Base-by-base conservation (phyloP, 306 rosid genomes). In the Cucurbita argyrosperma region DNA sequence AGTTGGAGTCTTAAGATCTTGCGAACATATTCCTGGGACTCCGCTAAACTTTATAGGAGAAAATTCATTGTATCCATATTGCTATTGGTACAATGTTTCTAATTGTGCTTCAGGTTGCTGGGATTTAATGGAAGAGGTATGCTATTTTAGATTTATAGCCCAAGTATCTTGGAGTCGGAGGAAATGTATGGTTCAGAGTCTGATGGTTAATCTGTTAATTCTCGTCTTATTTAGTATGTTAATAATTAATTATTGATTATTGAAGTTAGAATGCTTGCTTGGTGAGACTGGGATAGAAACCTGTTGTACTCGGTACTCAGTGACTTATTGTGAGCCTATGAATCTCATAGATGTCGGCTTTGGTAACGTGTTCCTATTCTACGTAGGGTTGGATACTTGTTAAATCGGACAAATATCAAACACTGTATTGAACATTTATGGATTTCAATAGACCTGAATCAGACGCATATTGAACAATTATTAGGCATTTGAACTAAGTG, bases 91-190 rank as follows among this genome's bases (percentile, higher is more conserved):
- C 70, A 35, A 40, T 78, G 73, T 60, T 78, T 78, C 49, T 49
- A 18, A 47, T 49, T 72, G 47, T 78, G 42, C 50, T 53, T 62
- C 60, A 47, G 80, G 55, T 77, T 56, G 52, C 70, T 57, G 75
- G 70, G 42, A 69, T 56, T 49, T 69, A 53, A 61, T 62, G 40
- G n/a, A 16, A 61, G 58, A 72, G 77, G 81, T 78, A 78, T 72
- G 81, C 47, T 43, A 40, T 63, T 58, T 47, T 70, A 56, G 53
- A 49, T 62, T 67, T 67, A 45, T 43, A 43, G 2, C 37, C 19
- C 4, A 16, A 57, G 68, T 42, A 26, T 15, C 45, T 13, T 63
- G 46, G 47, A 72, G 14, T 26, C n/a, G 12, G 38, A 53, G 35
- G 14, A n/a, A 30, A 9, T 68, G 19, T 13, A 2, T 46, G 71